These are phyloP conservation scores for Psilocybe mexicana DNA, from an alignment of 1,284 basidiomycete genomes.

Conservation along the genomic window DNA sequence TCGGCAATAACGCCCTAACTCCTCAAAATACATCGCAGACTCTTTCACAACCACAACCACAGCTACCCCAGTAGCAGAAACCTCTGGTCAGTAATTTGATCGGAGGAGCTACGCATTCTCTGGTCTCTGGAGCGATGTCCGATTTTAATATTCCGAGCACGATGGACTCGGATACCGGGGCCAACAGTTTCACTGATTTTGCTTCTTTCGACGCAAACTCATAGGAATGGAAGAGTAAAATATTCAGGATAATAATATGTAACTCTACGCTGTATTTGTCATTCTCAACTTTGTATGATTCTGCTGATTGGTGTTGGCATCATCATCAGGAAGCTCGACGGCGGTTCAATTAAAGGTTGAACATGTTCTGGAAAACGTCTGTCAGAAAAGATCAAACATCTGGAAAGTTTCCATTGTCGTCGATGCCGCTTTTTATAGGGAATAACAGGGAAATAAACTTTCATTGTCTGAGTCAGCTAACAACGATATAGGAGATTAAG, in stretches of 20 bases:
- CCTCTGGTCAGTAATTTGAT: conserved; percentile 6
- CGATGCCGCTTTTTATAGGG: not conserved
- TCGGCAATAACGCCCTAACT: not conserved
- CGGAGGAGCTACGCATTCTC: conserved; percentile 7
- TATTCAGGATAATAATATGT: not conserved
- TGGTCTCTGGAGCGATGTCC: conserved; percentile 7
- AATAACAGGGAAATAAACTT: not conserved
- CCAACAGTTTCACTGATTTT: not conserved
- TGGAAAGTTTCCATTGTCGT: not conserved
- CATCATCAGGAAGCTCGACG: not conserved
- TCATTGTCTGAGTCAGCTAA: not conserved
- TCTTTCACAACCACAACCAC: not conserved
- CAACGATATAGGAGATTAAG: too few species aligned
- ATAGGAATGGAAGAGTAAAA: not conserved
- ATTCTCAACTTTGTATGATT: not conserved
- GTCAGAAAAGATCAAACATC: not conserved
- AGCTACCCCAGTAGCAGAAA: conserved; percentile 1
- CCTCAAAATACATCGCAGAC: conserved; percentile 1
- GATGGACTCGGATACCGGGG: conserved; percentile 3
- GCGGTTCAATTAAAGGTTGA: not conserved
- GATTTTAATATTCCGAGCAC: conserved; percentile 10
- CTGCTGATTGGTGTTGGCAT: not conserved
- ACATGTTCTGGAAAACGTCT: not conserved
- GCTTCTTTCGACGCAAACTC: conserved; percentile 5
- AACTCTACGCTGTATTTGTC: not conserved